phyloP scores from a whole-genome alignment of 768 basidiomycete species.

The Hypholoma fasciculare region DNA sequence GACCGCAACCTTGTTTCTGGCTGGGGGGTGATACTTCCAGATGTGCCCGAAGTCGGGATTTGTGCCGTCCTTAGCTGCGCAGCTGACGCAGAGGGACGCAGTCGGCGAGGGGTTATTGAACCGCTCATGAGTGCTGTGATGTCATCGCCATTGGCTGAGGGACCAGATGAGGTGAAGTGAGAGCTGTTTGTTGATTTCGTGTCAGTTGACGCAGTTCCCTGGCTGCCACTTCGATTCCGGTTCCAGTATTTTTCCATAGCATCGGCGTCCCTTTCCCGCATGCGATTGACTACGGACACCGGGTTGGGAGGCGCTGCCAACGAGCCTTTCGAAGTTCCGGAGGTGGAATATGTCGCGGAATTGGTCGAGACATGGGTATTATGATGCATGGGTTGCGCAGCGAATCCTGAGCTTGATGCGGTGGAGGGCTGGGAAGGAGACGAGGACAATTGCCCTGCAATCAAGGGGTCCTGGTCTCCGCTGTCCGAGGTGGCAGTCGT shows the following conservation, averaged over 20 bases:
- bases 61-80: conserved; percentile 65
- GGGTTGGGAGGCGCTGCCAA: conserved; percentile 35
- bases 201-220: conserved; percentile 71
- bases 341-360: conserved; percentile 27
- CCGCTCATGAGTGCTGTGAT: conserved; percentile 49
- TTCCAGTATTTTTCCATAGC: conserved; percentile 86
- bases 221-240: conserved; percentile 82
- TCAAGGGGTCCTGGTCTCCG: conserved; percentile 56
- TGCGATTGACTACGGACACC: conserved; percentile 66
- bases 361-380: conserved; percentile 19
- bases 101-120: conserved; percentile 56
- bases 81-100: conserved; percentile 78
- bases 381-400: conserved; percentile 31
- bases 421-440: conserved; percentile 58
- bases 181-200: conserved; percentile 63
- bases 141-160: conserved; percentile 56
- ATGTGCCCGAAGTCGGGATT: conserved; percentile 30
- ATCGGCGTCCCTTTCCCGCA: conserved; percentile 83
- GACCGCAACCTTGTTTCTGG: conserved; percentile 60
- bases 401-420: conserved; percentile 42
- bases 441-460: conserved; percentile 58
- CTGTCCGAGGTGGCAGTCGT: conserved; percentile 77
- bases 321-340: conserved; percentile 34
- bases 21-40: conserved; percentile 29
- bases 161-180: conserved; percentile 46